Evolutionary conservation across 2,329 filamentous ascomycete genomes (phyloP), one percentile per base, ranked within the genome.

Genomic region (Nigrospora osmanthi): DNA sequence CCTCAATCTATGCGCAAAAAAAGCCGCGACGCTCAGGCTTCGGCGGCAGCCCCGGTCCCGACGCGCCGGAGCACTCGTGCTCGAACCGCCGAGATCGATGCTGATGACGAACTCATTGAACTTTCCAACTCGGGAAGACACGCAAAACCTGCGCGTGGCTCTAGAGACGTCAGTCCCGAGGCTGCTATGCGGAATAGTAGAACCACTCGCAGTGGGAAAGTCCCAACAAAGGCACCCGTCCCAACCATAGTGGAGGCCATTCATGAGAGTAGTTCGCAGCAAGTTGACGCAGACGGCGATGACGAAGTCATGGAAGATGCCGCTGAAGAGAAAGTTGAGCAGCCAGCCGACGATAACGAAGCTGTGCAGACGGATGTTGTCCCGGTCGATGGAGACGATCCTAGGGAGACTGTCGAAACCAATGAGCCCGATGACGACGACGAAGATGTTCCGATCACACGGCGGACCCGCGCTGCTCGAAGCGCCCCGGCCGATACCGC

Each of bases 111-210:
- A 5, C 69, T 81, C 7, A 59, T 81, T 5, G 77, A 82, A 54
- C 64, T 83, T 13, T 76, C 79, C 6, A 76, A 70, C 52, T 83
- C 80, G 9, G 80, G 80, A n/a, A 72, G 69, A 46, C 79, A 83
- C 50, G 72, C 70, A 16, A 68, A 69, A 35, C 58, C 67, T 2
- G 63, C 71, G 30, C 68, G 74, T 35, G 65, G 65, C 15, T 76
- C 76, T 28, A 68, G 67, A 44, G 81, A 76, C 52, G 70, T 66
- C 52, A 81, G 76, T 48, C 79, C 80, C 0, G 79, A 83, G 50
- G 57, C 71, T 3, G 57, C 68, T 15, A 56, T 62, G 13, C 68
- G 70, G 28, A 60, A 51, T 11, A 65, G 61, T 3, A 65, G 75
- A 47, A 61, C 70, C 6, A 73, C 73, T 1, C 72, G 77, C 36